These are phyloP conservation scores for Thelonectria olida DNA, from an alignment of 2,329 filamentous ascomycete genomes.

Conservation along the genomic window DNA sequence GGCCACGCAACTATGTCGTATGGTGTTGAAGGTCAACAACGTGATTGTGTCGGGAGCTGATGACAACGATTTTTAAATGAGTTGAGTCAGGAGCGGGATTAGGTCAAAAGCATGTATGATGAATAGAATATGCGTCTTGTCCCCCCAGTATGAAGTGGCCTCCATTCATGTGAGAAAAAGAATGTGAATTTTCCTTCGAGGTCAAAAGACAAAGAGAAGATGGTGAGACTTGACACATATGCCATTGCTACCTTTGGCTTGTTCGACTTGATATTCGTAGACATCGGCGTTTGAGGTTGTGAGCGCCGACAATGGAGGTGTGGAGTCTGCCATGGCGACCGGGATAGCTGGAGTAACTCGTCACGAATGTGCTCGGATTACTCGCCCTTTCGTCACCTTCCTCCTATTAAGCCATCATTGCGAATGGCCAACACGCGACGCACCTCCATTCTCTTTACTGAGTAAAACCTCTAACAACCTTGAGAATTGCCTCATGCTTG, in stretches of 20 bases:
- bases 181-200: background rate
- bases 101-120: constrained; percentile 39
- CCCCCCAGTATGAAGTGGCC: constrained; percentile 1
- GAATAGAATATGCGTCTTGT: constrained; percentile 28
- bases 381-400: too few species aligned
- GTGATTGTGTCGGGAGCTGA: constrained; percentile 91
- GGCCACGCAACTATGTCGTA: constrained; percentile 95
- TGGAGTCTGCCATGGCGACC: too few species aligned
- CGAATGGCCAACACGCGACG: too few species aligned
- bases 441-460: background rate
- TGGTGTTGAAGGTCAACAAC: constrained; percentile 98
- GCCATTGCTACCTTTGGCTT: too few species aligned
- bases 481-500: background rate
- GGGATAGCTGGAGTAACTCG: too few species aligned
- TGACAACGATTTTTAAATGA: constrained; percentile 81
- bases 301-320: too few species aligned
- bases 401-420: too few species aligned
- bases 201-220: background rate
- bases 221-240: background rate
- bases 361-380: too few species aligned
- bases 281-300: too few species aligned
- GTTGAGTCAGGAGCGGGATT: constrained; percentile 32
- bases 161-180: constrained; percentile 7
- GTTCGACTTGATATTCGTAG: too few species aligned
- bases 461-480: background rate